These are phyloP conservation scores for Dictyostelium firmibasis DNA, from an alignment of 78 protist species.

Conservation along the genomic window DNA sequence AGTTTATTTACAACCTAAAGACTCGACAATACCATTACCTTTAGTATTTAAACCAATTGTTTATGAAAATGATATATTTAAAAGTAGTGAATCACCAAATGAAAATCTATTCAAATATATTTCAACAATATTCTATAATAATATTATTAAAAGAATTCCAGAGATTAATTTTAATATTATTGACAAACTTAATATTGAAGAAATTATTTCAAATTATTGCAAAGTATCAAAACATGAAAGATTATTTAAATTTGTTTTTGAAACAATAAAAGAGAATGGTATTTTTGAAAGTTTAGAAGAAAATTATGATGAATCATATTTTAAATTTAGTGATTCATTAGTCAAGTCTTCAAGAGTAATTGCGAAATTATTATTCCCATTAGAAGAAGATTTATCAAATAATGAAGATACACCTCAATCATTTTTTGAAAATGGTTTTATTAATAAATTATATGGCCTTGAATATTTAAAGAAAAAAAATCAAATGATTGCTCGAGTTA, in stretches of 20 bases:
- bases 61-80: background rate
- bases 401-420: background rate
- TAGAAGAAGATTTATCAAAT: background rate
- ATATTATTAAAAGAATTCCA: background rate
- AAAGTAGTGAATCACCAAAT: background rate
- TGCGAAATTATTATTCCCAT: conserved; percentile 2
- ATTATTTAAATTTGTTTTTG: background rate
- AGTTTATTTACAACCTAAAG: conserved; percentile 32
- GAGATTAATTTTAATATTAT: background rate
- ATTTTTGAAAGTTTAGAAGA: background rate
- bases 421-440: background rate
- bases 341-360: background rate
- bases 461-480: background rate
- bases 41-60: background rate
- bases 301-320: background rate
- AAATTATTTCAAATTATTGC: background rate
- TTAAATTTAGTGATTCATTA: background rate
- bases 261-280: background rate
- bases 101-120: background rate
- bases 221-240: background rate
- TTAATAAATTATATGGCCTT: background rate
- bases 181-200: background rate
- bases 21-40: background rate
- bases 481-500: background rate
- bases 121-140: background rate